These are phyloP conservation scores for Gracilaria caudata DNA, from an alignment of 23 red algal species.

Conservation along the genomic window DNA sequence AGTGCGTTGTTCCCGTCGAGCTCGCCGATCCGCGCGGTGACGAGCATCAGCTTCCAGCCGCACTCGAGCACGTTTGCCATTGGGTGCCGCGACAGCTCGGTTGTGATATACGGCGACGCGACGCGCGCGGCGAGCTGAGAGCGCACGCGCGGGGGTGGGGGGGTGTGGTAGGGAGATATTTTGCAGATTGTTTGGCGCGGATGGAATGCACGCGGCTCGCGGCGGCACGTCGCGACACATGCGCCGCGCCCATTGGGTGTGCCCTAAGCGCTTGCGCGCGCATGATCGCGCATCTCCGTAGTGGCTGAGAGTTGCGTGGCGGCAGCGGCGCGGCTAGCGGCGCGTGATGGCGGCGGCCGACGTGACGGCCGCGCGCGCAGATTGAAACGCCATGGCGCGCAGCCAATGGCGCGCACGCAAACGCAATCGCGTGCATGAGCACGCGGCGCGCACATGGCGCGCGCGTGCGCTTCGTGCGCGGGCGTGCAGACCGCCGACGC, in stretches of 20 bases:
- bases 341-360: not conserved
- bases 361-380: not conserved
- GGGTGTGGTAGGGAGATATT: no score
- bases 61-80: conserved; percentile 60
- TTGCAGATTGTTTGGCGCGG: not conserved
- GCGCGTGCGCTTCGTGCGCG: not conserved
- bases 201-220: not conserved
- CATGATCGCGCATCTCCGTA: not conserved
- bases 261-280: not conserved
- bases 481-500: not conserved
- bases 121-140: no score
- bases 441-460: not conserved
- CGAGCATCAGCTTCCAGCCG: conserved; percentile 62
- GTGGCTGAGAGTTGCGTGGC: not conserved
- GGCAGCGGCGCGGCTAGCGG: not conserved
- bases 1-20: not conserved
- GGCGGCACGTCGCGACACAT: not conserved
- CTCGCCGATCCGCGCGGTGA: conserved; percentile 37
- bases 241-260: not conserved
- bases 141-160: no score
- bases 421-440: not conserved
- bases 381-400: not conserved
- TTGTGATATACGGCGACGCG: conserved; percentile 61
- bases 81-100: conserved; percentile 72
- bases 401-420: not conserved